Conservation (phyloP, 495 filamentous ascomycete genomes). For the Lepidopterella palustris region DNA sequence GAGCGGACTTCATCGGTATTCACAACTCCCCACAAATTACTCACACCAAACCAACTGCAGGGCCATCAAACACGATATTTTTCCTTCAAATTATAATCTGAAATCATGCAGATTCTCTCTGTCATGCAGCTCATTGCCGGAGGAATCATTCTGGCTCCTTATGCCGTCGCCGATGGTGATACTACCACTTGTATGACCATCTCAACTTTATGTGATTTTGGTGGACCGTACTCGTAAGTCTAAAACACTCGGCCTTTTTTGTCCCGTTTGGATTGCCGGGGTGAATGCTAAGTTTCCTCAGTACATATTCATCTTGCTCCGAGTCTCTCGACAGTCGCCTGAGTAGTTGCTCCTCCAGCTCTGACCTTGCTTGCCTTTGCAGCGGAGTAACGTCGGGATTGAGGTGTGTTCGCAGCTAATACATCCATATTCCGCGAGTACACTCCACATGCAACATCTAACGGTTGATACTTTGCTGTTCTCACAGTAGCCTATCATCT, state of each 20-base stretch:
- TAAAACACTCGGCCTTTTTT: neutral
- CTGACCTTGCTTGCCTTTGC: slow-evolving; percentile 12
- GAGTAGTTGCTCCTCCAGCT: slow-evolving; percentile 4
- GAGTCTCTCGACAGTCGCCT: slow-evolving; percentile 6
- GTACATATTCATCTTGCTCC: slow-evolving; percentile 15
- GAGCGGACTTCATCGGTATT: too few species aligned
- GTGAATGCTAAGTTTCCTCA: neutral
- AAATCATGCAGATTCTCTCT: neutral
- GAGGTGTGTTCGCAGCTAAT: neutral
- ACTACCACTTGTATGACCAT: neutral
- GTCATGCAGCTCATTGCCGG: neutral
- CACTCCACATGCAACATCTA: neutral
- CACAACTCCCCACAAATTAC: too few species aligned
- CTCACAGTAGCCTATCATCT: slow-evolving; percentile 12
- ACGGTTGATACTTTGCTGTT: neutral
- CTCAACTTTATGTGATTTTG: neutral
- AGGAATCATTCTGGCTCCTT: neutral
- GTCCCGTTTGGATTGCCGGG: neutral
- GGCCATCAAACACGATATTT: too few species aligned
- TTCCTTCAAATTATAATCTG: neutral
- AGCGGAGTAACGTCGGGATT: slow-evolving; percentile 12
- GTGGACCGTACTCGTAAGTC: neutral
- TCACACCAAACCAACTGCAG: too few species aligned
- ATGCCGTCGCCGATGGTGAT: neutral
- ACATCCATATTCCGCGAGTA: neutral